These are phyloP conservation scores for Asterophora parasitica DNA, from an alignment of 768 basidiomycete genomes.

Conservation along the genomic window DNA sequence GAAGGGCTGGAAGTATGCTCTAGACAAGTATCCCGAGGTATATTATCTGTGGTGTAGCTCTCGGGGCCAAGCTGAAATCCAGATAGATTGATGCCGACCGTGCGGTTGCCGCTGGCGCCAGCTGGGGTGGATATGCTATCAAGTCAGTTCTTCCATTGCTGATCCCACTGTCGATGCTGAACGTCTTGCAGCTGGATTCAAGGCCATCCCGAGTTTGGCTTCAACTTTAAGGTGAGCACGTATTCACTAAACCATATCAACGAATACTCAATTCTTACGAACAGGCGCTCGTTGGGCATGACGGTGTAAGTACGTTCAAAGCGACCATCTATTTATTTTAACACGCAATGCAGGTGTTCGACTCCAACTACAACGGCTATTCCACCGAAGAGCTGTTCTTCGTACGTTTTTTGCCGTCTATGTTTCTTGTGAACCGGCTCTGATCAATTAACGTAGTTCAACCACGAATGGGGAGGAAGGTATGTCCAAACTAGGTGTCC, in stretches of 20 bases:
- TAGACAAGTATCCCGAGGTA: constrained; percentile 69
- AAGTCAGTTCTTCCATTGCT: constrained; percentile 44
- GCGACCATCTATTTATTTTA: neutral
- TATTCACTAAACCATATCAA: neutral
- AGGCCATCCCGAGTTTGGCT: constrained; percentile 84
- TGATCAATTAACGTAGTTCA: constrained; percentile 48
- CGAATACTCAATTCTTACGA: neutral
- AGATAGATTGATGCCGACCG: constrained; percentile 61
- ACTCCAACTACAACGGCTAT: constrained; percentile 74
- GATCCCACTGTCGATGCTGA: neutral
- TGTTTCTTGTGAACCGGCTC: neutral
- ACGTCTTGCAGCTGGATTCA: constrained; percentile 75
- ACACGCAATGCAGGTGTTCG: constrained; percentile 52
- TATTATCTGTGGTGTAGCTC: constrained; percentile 1
- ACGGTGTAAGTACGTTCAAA: constrained; percentile 53
- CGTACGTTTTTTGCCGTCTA: constrained; percentile 36
- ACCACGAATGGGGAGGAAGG: constrained; percentile 81
- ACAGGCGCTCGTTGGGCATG: constrained; percentile 80
- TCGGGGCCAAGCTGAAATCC: neutral
- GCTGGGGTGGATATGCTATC: constrained; percentile 86
- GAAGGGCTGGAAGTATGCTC: constrained; percentile 67
- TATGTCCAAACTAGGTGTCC: constrained; percentile 11
- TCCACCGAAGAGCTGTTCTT: constrained; percentile 92
- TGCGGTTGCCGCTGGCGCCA: constrained; percentile 75
- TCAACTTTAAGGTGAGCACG: constrained; percentile 71